A percentile compares a stretch with the other conserved stretches of the same genome.
Conservation (phyloP, 805 yeast genomes). For the Lipomyces chichibuensis region DNA sequence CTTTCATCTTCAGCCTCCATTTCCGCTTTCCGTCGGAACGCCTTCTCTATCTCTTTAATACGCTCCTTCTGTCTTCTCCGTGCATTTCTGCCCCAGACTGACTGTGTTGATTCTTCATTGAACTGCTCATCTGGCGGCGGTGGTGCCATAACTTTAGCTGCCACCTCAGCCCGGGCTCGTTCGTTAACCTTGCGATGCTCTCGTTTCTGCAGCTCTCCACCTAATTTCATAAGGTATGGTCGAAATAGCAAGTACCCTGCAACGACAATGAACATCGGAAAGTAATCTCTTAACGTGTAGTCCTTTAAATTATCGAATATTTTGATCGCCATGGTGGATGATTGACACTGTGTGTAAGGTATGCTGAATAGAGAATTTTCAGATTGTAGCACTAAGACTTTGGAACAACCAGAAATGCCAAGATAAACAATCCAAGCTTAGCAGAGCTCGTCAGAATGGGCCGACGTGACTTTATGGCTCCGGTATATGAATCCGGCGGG, state of each 20-base stretch:
- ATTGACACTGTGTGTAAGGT: neutral
- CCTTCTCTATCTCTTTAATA: slow-evolving; percentile 36
- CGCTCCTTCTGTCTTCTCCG: slow-evolving; percentile 36
- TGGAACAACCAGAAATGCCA: neutral
- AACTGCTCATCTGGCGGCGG: slow-evolving; percentile 29
- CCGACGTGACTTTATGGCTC: neutral
- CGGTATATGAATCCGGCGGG: neutral
- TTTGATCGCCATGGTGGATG: neutral
- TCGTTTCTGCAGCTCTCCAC: slow-evolving; percentile 31
- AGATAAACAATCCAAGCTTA: neutral
- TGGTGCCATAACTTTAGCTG: slow-evolving; percentile 24
- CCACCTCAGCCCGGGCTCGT: slow-evolving; percentile 18
- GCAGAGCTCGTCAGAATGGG: neutral
- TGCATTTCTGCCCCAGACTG: slow-evolving; percentile 38
- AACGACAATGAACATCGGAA: slow-evolving; percentile 33
- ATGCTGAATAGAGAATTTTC: neutral
- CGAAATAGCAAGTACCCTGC: slow-evolving; percentile 37
- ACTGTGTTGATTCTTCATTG: slow-evolving; percentile 17
- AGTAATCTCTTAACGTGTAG: slow-evolving; percentile 24
- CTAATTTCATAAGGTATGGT: slow-evolving; percentile 34
- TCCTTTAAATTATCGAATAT: slow-evolving; percentile 22
- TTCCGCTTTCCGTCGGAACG: slow-evolving; percentile 30
- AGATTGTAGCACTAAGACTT: neutral
- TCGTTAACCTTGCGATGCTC: slow-evolving; percentile 23
- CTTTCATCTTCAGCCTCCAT: slow-evolving; percentile 37